Evolutionary conservation across 1,284 basidiomycete species (phyloP).

Genomic region (Cutaneotrichosporon curvatum): DNA sequence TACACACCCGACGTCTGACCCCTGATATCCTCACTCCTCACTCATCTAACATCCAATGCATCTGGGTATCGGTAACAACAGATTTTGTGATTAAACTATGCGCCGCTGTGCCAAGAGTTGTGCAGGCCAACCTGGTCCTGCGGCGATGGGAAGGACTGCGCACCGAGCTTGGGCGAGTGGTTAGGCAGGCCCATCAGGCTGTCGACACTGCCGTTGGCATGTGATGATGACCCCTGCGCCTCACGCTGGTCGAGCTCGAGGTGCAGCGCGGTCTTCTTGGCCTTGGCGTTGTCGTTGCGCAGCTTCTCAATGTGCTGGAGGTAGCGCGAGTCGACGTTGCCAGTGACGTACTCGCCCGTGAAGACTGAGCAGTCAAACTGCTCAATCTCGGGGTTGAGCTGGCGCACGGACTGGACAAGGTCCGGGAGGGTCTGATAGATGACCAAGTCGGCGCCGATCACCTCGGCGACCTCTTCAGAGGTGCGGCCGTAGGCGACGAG

Average conservation of each 20-base stretch:
- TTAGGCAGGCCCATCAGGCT: slow-evolving; percentile 44
- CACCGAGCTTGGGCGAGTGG: slow-evolving; percentile 44
- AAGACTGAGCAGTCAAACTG: slow-evolving; percentile 97
- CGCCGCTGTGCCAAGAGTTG: slow-evolving; percentile 30
- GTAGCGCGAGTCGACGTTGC: slow-evolving; percentile 85
- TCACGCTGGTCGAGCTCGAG: slow-evolving; percentile 28
- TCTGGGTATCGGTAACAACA: slow-evolving; percentile 7
- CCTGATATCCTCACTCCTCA: no score
- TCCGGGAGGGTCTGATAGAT: slow-evolving; percentile 95
- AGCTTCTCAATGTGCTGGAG: slow-evolving; percentile 67
- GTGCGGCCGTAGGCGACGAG: slow-evolving; percentile 84
- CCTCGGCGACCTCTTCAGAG: slow-evolving; percentile 65
- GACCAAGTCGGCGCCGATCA: slow-evolving; percentile 92
- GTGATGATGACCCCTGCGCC: background rate
- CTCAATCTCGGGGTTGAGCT: slow-evolving; percentile 73
- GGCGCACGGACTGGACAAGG: slow-evolving; percentile 76
- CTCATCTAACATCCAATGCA: slow-evolving; percentile 1
- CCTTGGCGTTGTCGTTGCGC: slow-evolving; percentile 78
- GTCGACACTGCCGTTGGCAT: slow-evolving; percentile 27
- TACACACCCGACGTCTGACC: no score
- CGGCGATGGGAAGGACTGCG: slow-evolving; percentile 29
- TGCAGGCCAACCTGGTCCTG: slow-evolving; percentile 44
- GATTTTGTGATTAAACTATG: background rate
- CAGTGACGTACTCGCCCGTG: slow-evolving; percentile 93
- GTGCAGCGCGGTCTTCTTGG: slow-evolving; percentile 38